Conservation (phyloP, 306 rosid genomes). For the Fragaria ananassa region DNA sequence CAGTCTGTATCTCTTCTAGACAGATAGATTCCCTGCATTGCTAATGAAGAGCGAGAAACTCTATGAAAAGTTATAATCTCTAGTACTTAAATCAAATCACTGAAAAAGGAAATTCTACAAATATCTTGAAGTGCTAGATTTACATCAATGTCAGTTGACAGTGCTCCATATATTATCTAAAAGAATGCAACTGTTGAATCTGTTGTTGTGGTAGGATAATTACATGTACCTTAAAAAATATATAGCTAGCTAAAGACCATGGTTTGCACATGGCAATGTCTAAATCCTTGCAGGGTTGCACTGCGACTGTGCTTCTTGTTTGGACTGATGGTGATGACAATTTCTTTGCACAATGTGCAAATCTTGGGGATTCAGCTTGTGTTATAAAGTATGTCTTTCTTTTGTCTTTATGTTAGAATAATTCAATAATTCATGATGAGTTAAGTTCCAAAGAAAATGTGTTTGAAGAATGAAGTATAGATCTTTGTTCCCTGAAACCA, state of each 20-base stretch:
- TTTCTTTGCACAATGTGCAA: constrained; percentile 90
- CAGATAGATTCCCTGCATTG: no score
- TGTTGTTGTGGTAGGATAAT: constrained; percentile 7
- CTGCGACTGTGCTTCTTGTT: constrained; percentile 91
- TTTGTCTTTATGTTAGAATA: constrained; percentile 21
- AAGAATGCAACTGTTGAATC: neutral
- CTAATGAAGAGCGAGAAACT: neutral
- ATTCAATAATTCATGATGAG: constrained; percentile 11
- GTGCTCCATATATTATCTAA: neutral
- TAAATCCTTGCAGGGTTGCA: constrained; percentile 78
- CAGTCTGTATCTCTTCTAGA: no score
- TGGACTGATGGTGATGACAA: constrained; percentile 63
- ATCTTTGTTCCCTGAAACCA: neutral
- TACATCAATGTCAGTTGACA: neutral
- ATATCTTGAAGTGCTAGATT: neutral
- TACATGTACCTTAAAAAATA: neutral
- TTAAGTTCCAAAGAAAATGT: neutral
- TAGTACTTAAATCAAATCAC: neutral
- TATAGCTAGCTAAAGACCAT: neutral
- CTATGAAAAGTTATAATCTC: neutral
- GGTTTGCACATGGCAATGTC: constrained; percentile 17
- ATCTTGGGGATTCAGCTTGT: constrained; percentile 92
- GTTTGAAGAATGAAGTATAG: neutral
- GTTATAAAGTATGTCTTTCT: constrained; percentile 62
- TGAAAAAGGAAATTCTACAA: neutral